Evolutionary conservation across 805 yeast species (phyloP).

Genomic region (Priceomyces melissophilus): DNA sequence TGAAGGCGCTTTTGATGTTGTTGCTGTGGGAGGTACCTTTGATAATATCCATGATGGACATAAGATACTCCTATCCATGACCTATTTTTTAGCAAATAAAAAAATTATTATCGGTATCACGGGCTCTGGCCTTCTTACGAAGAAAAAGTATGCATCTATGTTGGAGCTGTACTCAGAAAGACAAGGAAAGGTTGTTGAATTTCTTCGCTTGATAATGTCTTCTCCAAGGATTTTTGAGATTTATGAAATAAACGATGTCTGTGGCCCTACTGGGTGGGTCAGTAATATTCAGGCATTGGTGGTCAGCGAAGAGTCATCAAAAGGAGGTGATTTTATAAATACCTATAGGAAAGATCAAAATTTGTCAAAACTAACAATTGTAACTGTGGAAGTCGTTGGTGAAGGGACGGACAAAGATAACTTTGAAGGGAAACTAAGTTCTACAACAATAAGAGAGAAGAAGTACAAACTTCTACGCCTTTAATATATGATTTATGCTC

Average conservation of each 20-base stretch:
- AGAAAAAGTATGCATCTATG: slow-evolving; percentile 68
- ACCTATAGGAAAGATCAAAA: slow-evolving; percentile 55
- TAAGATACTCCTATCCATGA: slow-evolving; percentile 71
- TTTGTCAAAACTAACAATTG: slow-evolving; percentile 43
- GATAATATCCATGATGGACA: slow-evolving; percentile 97
- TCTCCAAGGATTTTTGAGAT: slow-evolving; percentile 52
- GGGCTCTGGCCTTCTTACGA: slow-evolving; percentile 64
- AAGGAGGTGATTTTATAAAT: slow-evolving; percentile 76
- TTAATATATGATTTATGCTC: too few relatives aligned
- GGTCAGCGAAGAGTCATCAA: slow-evolving; percentile 72
- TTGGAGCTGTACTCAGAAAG: slow-evolving; percentile 60
- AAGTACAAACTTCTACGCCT: slow-evolving; percentile 4
- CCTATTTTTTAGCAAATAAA: slow-evolving; percentile 56
- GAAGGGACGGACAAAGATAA: slow-evolving; percentile 31
- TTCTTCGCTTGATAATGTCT: slow-evolving; percentile 40
- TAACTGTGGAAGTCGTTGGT: slow-evolving; percentile 55
- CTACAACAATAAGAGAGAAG: slow-evolving; percentile 66
- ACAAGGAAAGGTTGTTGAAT: slow-evolving; percentile 41
- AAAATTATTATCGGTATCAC: slow-evolving; percentile 80
- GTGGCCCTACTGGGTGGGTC: slow-evolving; percentile 88
- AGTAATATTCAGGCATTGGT: slow-evolving; percentile 74
- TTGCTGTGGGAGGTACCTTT: slow-evolving; percentile 93
- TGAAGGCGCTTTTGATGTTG: slow-evolving; percentile 15
- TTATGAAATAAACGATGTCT: slow-evolving; percentile 72
- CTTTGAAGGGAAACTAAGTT: slow-evolving; percentile 75